These are phyloP conservation scores for Fermentozyma sake DNA, from an alignment of 1,139 yeast genomes.

Conservation along the genomic window DNA sequence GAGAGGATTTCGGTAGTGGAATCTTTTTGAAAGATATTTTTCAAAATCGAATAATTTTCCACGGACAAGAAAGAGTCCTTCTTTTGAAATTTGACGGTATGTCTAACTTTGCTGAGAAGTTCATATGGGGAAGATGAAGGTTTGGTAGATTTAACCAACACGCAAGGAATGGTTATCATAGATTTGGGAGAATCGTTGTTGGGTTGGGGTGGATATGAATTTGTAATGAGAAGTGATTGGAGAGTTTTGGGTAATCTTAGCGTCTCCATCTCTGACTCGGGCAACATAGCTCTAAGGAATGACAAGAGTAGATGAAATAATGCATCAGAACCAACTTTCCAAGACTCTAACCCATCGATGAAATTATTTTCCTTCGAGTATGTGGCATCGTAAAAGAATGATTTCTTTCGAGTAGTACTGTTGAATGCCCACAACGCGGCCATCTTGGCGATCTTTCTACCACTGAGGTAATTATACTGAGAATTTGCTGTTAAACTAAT, in stretches of 20 bases:
- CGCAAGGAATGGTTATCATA: constrained; percentile 50
- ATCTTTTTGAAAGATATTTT: constrained; percentile 62
- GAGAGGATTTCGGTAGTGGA: constrained; percentile 54
- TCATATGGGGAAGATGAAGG: constrained; percentile 49
- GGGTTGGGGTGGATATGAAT: constrained; percentile 58
- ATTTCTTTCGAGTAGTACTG: constrained; percentile 17
- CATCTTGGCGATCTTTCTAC: constrained; percentile 75
- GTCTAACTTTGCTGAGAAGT: constrained; percentile 53
- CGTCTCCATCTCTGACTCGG: constrained; percentile 55
- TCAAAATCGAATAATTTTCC: constrained; percentile 75
- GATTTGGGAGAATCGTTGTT: constrained; percentile 34
- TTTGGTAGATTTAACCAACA: constrained; percentile 59
- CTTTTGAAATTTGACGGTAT: constrained; percentile 64
- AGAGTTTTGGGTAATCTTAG: constrained; percentile 60
- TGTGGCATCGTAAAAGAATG: constrained; percentile 43
- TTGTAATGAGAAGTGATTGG: constrained; percentile 57
- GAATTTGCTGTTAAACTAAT: constrained; percentile 83
- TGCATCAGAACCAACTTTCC: constrained; percentile 85
- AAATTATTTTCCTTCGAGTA: constrained; percentile 39
- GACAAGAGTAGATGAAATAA: constrained; percentile 76
- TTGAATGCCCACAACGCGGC: constrained; percentile 90
- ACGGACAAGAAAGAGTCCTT: constrained; percentile 67
- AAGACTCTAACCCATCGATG: constrained; percentile 66
- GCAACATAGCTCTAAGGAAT: constrained; percentile 76
- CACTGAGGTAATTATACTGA: constrained; percentile 71